Conservation (phyloP, 495 filamentous ascomycete genomes). For the Penicillium coprophilum region DNA sequence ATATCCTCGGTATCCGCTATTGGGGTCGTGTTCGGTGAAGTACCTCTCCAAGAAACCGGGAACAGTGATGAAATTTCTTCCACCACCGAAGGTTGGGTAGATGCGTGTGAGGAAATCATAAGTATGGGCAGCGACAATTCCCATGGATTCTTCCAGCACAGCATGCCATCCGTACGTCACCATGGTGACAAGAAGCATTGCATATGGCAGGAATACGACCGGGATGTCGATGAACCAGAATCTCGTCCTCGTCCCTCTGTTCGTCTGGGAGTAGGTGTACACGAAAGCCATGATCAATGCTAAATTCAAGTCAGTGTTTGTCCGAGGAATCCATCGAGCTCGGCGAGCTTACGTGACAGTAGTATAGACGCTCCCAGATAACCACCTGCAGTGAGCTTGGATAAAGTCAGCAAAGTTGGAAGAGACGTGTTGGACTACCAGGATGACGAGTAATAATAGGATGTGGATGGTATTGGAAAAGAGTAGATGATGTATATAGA, state of each 20-base stretch:
- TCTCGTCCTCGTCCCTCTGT: constrained; percentile 64
- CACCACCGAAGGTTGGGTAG: constrained; percentile 81
- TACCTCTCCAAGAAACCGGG: constrained; percentile 63
- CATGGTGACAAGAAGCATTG: constrained; percentile 68
- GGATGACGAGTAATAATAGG: constrained; percentile 14
- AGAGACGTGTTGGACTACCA: constrained; percentile 22
- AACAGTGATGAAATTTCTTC: constrained; percentile 66
- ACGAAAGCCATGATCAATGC: constrained; percentile 73
- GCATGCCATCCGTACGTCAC: constrained; percentile 51
- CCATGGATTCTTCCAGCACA: constrained; percentile 58
- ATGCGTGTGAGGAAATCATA: constrained; percentile 82
- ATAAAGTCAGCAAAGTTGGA: constrained; percentile 24
- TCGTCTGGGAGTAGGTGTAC: constrained; percentile 81
- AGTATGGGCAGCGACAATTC: constrained; percentile 77
- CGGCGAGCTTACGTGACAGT: constrained; percentile 48
- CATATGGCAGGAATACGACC: constrained; percentile 70
- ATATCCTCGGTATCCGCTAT: constrained; percentile 46
- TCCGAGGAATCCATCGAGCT: background rate
- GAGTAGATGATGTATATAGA: constrained; percentile 25
- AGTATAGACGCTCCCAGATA: constrained; percentile 54
- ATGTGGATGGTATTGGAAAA: constrained; percentile 27
- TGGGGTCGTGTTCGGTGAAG: constrained; percentile 48
- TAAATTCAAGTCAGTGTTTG: constrained; percentile 35
- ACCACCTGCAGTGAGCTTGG: constrained; percentile 50
- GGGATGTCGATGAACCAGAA: constrained; percentile 79